Conservation (phyloP, 1,284 basidiomycete species). For the Ceratobasidium sp. region DNA sequence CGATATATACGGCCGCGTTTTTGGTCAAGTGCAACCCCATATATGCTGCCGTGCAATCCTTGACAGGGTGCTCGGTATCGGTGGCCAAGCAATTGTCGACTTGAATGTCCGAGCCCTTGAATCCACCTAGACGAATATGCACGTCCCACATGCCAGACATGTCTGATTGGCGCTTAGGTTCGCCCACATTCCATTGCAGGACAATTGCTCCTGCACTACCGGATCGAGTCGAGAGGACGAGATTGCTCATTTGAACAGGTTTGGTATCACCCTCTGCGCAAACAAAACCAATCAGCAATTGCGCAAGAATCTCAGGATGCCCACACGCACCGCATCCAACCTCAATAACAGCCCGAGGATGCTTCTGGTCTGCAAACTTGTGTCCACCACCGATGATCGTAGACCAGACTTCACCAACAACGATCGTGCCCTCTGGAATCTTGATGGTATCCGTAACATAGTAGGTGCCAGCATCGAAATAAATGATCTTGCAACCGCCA, state of each 20-base stretch:
- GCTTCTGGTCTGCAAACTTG: constrained; percentile 62
- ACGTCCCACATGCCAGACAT: constrained; percentile 76
- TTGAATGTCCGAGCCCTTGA: constrained; percentile 65
- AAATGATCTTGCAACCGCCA: constrained; percentile 76
- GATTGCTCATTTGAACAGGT: constrained; percentile 66
- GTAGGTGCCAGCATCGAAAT: constrained; percentile 63
- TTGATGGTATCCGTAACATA: constrained; percentile 72
- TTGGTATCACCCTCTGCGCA: constrained; percentile 54
- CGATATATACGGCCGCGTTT: constrained; percentile 58
- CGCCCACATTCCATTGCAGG: constrained; percentile 74
- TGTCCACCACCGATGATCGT: constrained; percentile 71
- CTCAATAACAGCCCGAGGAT: constrained; percentile 63
- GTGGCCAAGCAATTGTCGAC: constrained; percentile 54
- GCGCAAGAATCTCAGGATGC: background rate
- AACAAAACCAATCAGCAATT: background rate
- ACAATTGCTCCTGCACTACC: constrained; percentile 70
- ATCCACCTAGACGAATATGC: constrained; percentile 59
- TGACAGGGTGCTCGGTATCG: constrained; percentile 51
- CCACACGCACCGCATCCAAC: constrained; percentile 56
- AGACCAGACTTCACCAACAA: constrained; percentile 80
- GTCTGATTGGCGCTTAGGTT: constrained; percentile 60
- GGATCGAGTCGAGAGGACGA: constrained; percentile 50
- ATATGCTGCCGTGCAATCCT: constrained; percentile 65
- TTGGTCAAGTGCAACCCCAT: constrained; percentile 68
- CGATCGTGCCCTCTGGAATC: constrained; percentile 72